These are phyloP conservation scores for Pholiota microspora DNA, from an alignment of 768 basidiomycete genomes.

Conservation along the genomic window DNA sequence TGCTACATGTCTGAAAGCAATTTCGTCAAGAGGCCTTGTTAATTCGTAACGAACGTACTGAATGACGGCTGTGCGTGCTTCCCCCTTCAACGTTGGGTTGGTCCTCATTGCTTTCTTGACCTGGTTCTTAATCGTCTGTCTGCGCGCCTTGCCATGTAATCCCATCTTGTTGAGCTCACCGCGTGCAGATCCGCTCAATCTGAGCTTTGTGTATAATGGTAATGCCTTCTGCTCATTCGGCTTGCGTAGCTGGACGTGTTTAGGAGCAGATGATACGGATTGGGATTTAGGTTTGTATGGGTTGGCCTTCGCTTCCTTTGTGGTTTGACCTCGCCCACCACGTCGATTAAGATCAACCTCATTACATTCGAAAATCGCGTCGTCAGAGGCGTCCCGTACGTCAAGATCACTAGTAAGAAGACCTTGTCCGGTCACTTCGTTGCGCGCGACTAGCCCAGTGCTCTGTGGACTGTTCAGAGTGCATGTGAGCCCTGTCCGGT, in stretches of 20 bases:
- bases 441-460: no score
- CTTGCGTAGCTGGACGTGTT: neutral
- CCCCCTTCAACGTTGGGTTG: conserved; percentile 1
- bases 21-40: neutral
- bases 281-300: no score
- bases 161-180: conserved; percentile 3
- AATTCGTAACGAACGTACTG: neutral
- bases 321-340: no score
- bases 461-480: no score
- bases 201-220: neutral
- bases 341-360: neutral
- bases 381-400: neutral
- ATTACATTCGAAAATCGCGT: neutral
- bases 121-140: conserved; percentile 8
- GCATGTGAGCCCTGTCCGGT: no score
- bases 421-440: no score
- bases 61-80: conserved; percentile 1
- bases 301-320: no score
- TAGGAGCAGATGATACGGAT: no score
- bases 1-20: conserved; percentile 3
- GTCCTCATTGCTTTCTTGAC: conserved; percentile 7
- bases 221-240: neutral
- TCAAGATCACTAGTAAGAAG: neutral
- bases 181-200: neutral
- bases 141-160: conserved; percentile 4